Base-by-base conservation (phyloP, 2,329 filamentous ascomycete species). In the Colletotrichum zoysiae region DNA sequence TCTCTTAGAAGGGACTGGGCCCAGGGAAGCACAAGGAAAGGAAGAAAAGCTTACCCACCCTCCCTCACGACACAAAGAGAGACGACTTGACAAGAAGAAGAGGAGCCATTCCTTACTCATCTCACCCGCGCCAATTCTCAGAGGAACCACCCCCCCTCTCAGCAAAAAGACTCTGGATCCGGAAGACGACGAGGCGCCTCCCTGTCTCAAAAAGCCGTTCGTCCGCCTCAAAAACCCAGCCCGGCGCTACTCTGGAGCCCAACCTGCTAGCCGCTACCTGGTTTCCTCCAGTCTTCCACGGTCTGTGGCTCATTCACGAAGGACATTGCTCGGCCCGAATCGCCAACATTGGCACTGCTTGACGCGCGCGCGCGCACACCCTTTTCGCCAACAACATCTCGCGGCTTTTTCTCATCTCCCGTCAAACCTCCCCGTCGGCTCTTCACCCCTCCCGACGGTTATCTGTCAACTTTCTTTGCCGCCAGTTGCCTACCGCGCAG, bases 281-380 rank as follows among this genome's bases (percentile, higher is more conserved):
- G 14, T 11, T 20, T 20, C 51, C 18, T 33, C 51, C 53, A 48
- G 59, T 40, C 58, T 60, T n/a, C 66, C 50, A 33, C 59, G 40
- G 48, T 67, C 68, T 65, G 53, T 67, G 60, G 48, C 63, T 68
- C 42, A 11, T 62, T 46, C n/a, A 46, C 44, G 42, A 68, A 30
- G 56, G 40, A 65, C 68, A 61, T 60, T 73, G 62, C 63, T 73
- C 69, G 71, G 71, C 64, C 71, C 71, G 64, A 72, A 71, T 73
- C 64, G 35, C 57, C 57, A 26, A 68, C 67, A 68, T 58, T 55
- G 65, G 69, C 69, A 68, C 48, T 60, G 40, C 71, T 71, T 73
- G 71, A 72, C 71, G 71, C 71, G 68, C 65, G 71, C 71, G 68
- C 65, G 58, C 30, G 68, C n/a, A n/a, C 50, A 68, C 58, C 71